These are phyloP conservation scores for Neurospora terricola DNA, from an alignment of 495 filamentous ascomycete species.

Conservation along the genomic window DNA sequence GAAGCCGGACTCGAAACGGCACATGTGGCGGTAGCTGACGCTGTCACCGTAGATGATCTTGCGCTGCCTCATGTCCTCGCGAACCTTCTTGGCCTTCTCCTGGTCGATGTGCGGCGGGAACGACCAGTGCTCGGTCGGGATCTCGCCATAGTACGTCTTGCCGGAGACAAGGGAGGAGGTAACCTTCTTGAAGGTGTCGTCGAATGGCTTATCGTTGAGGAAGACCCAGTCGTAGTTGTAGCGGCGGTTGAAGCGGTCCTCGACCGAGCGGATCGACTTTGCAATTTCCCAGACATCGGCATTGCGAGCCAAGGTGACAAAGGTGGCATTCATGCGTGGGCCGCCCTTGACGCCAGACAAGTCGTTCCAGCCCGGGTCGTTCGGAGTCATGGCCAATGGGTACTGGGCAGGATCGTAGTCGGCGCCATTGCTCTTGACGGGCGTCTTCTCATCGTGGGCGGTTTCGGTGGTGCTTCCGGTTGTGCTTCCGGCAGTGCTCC, in stretches of 20 bases:
- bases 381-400: slow-evolving; percentile 36
- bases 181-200: slow-evolving; percentile 83
- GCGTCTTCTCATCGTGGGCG: slow-evolving; percentile 4
- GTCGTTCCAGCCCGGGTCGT: slow-evolving; percentile 36
- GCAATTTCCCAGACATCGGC: slow-evolving; percentile 93
- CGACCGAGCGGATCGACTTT: slow-evolving; percentile 84
- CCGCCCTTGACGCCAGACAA: slow-evolving; percentile 45
- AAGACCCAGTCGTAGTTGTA: slow-evolving; percentile 99
- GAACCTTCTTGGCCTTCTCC: slow-evolving; percentile 68
- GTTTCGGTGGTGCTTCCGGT: slow-evolving; percentile 10
- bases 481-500: slow-evolving; percentile 1
- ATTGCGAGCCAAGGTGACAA: slow-evolving; percentile 91
- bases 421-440: slow-evolving; percentile 2
- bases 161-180: slow-evolving; percentile 85
- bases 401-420: slow-evolving; percentile 35
- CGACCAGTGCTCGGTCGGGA: slow-evolving; percentile 80
- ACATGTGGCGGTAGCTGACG: slow-evolving; percentile 87
- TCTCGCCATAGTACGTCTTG: slow-evolving; percentile 77
- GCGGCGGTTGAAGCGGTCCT: slow-evolving; percentile 93
- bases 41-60: slow-evolving; percentile 96
- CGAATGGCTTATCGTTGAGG: slow-evolving; percentile 89
- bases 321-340: slow-evolving; percentile 85
- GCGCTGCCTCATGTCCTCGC: slow-evolving; percentile 71
- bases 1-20: slow-evolving; percentile 86
- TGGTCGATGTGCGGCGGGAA: slow-evolving; percentile 81